Evolutionary conservation across 768 basidiomycete genomes (phyloP), one percentile per base, ranked within the genome.

Genomic region (Hysterangium stoloniferum): DNA sequence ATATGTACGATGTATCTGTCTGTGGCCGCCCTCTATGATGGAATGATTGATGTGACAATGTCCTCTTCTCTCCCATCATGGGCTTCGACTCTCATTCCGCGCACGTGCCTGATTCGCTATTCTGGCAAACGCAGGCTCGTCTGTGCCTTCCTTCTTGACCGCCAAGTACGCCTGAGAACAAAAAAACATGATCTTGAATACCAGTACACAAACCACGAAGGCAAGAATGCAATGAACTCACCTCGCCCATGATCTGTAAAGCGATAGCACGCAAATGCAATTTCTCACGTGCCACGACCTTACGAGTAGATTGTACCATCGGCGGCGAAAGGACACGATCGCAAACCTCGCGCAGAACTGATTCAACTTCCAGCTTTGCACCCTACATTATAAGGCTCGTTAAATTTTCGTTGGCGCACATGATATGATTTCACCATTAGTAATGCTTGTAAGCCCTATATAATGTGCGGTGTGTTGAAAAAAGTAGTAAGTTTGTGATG

Each of bases 361-460:
- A 89, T 62, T 95, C 90, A 48, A 94, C 77, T 63, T 95, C 91
- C 24, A 95, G 81, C 64, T 93, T 94, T 15, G 91, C 81, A 4
- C 91, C 91, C 87, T 91, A 58, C 34, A 35, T 31, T 27, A 51
- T 2, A 4, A 28, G 19, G 24, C 4, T 17, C n/a, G n/a, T 28
- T n/a, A n/a, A n/a, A n/a, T n/a, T n/a, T n/a, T n/a, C n/a, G n/a
- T n/a, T n/a, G n/a, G n/a, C n/a, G n/a, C 13, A 6, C 25, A 52
- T 4, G 17, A 6, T 24, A 11, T 52, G 24, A 43, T 33, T 1
- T 38, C 44, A 84, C 88, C 74, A 93, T 94, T 77, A 94, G 94
- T 27, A 94, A 68, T 1, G 91, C 89, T 58, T 91, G 87, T 1
- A 94, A 64, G 11, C 89, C 92, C 64, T 57, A 31, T 15, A 44